phyloP scores from a whole-genome alignment of 2,329 filamentous ascomycete genomes.

The Orbilia javanica region DNA sequence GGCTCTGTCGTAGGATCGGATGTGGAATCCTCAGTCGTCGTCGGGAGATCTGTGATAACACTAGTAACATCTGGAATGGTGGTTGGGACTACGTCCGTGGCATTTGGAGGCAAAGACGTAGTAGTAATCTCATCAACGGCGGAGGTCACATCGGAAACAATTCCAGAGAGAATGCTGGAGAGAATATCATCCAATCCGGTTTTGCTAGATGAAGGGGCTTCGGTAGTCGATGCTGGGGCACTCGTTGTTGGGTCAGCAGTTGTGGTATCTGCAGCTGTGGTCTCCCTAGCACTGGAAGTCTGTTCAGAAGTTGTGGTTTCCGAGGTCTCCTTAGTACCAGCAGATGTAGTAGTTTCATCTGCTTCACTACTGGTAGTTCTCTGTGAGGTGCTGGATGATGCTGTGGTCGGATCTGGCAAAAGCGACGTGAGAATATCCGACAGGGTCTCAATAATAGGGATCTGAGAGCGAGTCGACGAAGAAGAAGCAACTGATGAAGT shows the following conservation, averaged over 20 bases:
- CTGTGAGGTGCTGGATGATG: slow-evolving; percentile 51
- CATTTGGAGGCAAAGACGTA: slow-evolving; percentile 59
- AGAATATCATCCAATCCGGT: slow-evolving; percentile 56
- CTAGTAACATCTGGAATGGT: slow-evolving; percentile 45
- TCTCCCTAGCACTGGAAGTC: slow-evolving; percentile 19
- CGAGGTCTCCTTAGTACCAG: background rate
- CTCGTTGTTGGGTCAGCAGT: slow-evolving; percentile 11
- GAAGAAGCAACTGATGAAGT: slow-evolving; percentile 15
- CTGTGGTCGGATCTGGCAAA: slow-evolving; percentile 63
- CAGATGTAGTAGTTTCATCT: slow-evolving; percentile 59
- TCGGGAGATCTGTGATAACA: background rate
- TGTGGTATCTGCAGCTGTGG: slow-evolving; percentile 8
- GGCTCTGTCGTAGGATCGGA: background rate
- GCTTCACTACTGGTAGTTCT: background rate
- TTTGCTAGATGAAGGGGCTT: slow-evolving; percentile 42
- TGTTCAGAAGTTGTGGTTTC: slow-evolving; percentile 16
- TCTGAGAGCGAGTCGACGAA: slow-evolving; percentile 60
- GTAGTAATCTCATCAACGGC: slow-evolving; percentile 62
- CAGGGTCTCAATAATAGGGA: slow-evolving; percentile 60
- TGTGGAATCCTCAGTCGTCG: slow-evolving; percentile 47
- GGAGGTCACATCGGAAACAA: slow-evolving; percentile 62
- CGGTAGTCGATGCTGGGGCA: slow-evolving; percentile 58
- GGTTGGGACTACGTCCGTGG: slow-evolving; percentile 39
- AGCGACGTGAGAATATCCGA: slow-evolving; percentile 58
- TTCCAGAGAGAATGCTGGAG: slow-evolving; percentile 41